Conservation (phyloP, 2,329 filamentous ascomycete genomes). For the Aspergillus nomiae region DNA sequence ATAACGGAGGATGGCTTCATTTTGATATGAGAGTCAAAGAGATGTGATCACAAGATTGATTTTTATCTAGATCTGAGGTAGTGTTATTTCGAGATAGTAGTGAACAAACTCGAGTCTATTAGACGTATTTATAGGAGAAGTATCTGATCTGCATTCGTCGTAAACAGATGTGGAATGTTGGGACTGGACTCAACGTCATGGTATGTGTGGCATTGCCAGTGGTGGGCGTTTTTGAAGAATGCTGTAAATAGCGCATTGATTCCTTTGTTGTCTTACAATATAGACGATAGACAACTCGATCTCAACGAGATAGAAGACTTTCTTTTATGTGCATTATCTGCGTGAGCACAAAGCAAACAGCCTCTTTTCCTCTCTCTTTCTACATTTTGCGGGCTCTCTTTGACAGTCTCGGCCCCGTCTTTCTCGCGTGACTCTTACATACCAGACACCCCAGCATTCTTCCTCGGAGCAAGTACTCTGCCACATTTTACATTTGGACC, state of each 20-base stretch:
- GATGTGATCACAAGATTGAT: neutral
- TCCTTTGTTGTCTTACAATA: too few species aligned
- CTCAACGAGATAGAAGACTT: too few species aligned
- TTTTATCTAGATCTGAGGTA: neutral
- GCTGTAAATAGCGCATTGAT: neutral
- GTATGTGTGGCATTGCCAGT: neutral
- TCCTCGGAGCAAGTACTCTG: neutral
- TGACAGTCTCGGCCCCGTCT: neutral
- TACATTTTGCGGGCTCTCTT: too few species aligned
- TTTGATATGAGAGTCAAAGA: neutral
- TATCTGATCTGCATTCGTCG: neutral
- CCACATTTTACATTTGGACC: too few species aligned
- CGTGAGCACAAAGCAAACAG: neutral
- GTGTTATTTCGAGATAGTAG: neutral
- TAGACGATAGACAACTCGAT: too few species aligned
- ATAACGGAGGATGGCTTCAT: slow-evolving; percentile 30
- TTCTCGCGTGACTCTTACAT: neutral
- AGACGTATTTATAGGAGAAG: neutral
- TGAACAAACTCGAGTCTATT: neutral
- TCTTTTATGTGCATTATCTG: neutral
- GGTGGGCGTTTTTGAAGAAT: neutral
- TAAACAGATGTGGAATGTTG: neutral
- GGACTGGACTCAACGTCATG: neutral
- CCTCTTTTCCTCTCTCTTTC: too few species aligned
- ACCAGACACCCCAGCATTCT: neutral